Conservation (phyloP, 1,284 basidiomycete genomes). For the Austropuccinia psidii region DNA sequence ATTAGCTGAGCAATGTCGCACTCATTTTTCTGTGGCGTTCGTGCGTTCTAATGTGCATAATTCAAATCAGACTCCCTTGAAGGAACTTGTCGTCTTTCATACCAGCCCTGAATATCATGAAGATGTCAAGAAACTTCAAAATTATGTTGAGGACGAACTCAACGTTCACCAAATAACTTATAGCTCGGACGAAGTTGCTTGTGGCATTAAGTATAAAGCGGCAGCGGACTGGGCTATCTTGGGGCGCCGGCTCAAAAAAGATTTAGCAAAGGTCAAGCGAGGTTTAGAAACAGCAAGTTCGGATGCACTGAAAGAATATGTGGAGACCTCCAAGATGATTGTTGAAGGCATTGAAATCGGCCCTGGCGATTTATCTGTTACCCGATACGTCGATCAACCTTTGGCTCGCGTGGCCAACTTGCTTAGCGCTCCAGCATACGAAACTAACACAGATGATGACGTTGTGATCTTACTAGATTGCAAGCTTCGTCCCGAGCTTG, state of each 20-base stretch:
- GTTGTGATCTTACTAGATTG: slow-evolving; percentile 89
- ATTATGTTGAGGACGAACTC: slow-evolving; percentile 89
- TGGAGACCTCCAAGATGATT: slow-evolving; percentile 65
- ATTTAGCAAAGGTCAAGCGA: slow-evolving; percentile 81
- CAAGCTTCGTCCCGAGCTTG: slow-evolving; percentile 74
- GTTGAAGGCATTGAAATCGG: slow-evolving; percentile 87
- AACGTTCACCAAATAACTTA: slow-evolving; percentile 86
- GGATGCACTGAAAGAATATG: slow-evolving; percentile 73
- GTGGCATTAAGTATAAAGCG: slow-evolving; percentile 84
- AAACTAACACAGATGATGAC: slow-evolving; percentile 84
- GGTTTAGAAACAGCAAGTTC: slow-evolving; percentile 73
- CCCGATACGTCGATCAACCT: slow-evolving; percentile 79
- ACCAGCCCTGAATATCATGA: slow-evolving; percentile 72
- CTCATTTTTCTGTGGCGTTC: not conserved
- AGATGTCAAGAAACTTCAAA: slow-evolving; percentile 74
- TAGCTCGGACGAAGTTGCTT: slow-evolving; percentile 74
- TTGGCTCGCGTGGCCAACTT: slow-evolving; percentile 51
- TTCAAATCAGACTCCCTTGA: slow-evolving; percentile 68
- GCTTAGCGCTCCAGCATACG: slow-evolving; percentile 54
- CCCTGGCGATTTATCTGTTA: slow-evolving; percentile 79
- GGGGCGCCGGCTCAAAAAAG: slow-evolving; percentile 88
- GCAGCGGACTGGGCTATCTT: slow-evolving; percentile 93
- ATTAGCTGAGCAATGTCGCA: too few species aligned
- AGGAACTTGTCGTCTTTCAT: slow-evolving; percentile 91
- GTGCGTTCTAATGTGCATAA: not conserved